A percentile compares a stretch with the other conserved stretches of the same genome.
phyloP scores from a whole-genome alignment of 306 rosid genomes.

The Casuarina cunninghamiana region DNA sequence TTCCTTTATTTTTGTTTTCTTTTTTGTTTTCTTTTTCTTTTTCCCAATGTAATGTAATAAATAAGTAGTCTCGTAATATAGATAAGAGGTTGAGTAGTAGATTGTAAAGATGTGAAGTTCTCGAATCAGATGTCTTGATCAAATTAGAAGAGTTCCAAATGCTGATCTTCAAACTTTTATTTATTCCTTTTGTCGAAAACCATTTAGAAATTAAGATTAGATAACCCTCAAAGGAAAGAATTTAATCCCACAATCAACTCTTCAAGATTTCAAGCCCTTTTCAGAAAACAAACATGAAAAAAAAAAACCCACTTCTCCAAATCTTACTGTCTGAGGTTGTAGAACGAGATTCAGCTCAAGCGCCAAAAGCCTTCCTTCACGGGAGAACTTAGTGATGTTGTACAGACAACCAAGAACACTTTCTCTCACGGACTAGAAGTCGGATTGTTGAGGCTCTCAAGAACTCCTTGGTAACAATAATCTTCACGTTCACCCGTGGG shows the following conservation, averaged over 20 bases:
- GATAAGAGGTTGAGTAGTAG: slow-evolving; percentile 40
- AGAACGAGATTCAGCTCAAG: not conserved
- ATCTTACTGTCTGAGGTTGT: not conserved
- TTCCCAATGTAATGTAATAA: slow-evolving; percentile 41
- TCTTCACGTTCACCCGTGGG: not conserved
- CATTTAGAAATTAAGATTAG: slow-evolving; percentile 19
- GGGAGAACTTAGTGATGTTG: slow-evolving; percentile 15
- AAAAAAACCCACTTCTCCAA: too few relatives aligned
- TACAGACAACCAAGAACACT: slow-evolving; percentile 1
- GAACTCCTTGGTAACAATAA: not conserved
- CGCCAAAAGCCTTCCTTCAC: slow-evolving; percentile 27
- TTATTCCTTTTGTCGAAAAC: slow-evolving; percentile 13
- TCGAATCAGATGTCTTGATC: slow-evolving; percentile 43
- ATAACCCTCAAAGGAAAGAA: slow-evolving; percentile 48
- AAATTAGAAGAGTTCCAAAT: slow-evolving; percentile 29
- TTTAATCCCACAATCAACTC: slow-evolving; percentile 15
- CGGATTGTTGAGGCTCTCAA: not conserved
- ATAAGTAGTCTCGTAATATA: slow-evolving; percentile 36
- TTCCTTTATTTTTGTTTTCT: too few relatives aligned
- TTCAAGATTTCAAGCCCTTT: not conserved
- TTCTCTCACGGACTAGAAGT: not conserved
- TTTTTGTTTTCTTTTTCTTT: not conserved
- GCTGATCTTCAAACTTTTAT: slow-evolving; percentile 44
- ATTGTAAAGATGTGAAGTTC: slow-evolving; percentile 41
- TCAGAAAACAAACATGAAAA: not conserved